Evolutionary conservation across 345 rosid species (phyloP), one percentile per base, ranked within the genome.

Genomic region (Rhodomyrtus tomentosa): DNA sequence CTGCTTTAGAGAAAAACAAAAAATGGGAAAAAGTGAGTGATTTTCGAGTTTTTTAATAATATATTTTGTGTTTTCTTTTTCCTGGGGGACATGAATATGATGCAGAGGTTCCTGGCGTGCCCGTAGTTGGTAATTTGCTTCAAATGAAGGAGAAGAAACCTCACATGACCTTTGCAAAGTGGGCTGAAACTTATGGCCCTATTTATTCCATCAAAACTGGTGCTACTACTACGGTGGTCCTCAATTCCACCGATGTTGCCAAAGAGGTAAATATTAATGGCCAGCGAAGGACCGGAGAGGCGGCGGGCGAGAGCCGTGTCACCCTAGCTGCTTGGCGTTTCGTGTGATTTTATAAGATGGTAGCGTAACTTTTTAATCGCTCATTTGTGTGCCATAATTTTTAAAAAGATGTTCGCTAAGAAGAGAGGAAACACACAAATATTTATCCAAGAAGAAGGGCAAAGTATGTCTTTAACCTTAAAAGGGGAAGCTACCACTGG

Each of bases 121-220:
- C 98, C 2, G 74, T 95, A 53, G 81, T 95, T 10, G 99, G 99
- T 89, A 96, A 96, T 84, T 87, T 96, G 93, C 89, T 92, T 87
- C 95, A 95, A 50, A 84, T 94, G 88, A 93, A 88, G 85, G 99
- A 96, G 95, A 96, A 96, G 91, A 95, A 95, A 85, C 98, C 98
- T 12, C 90, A 96, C 88, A 92, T 88, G 90, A 95, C 94, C 25
- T 96, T 96, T 81, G 52, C 91, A 3, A 93, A 72, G 62, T 96
- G 99, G 99, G 95, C 97, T 38, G 97, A 94, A 91, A 84, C 81
- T 56, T 91, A 95, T 87, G 98, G 98, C 10, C 95, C 98, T 1
- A 91, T 96, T 36, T 95, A 94, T 87, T 94, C 98, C 10, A 94
- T 95, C 82, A 91, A 68, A 88, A 91, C 94, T 76, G 98, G 98